These are phyloP conservation scores for Zopfia rhizophila DNA, from an alignment of 2,329 filamentous ascomycete genomes.

Conservation along the genomic window DNA sequence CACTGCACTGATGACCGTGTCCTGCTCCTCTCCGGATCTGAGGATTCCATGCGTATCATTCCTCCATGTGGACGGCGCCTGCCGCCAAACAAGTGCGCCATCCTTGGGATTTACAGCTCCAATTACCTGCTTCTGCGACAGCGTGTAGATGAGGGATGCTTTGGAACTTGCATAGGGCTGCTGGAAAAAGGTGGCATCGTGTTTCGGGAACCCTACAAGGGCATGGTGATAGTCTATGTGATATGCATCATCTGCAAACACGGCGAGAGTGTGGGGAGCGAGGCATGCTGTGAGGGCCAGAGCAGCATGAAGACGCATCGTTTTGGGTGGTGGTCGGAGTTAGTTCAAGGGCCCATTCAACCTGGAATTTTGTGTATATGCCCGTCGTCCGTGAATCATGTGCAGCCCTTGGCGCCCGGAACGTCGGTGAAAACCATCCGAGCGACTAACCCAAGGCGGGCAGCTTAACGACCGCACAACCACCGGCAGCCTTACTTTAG, in stretches of 20 bases:
- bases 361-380: too few relatives aligned
- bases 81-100: conserved; percentile 87
- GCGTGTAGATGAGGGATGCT: conserved; percentile 88
- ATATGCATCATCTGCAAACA: conserved; percentile 91
- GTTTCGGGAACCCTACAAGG: conserved; percentile 83
- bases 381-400: too few relatives aligned
- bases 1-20: conserved; percentile 78
- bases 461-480: too few relatives aligned
- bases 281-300: conserved; percentile 54
- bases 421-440: too few relatives aligned
- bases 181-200: conserved; percentile 93
- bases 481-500: too few relatives aligned
- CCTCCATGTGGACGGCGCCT: conserved; percentile 71
- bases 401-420: too few relatives aligned
- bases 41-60: conserved; percentile 63
- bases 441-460: too few relatives aligned
- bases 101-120: conserved; percentile 91
- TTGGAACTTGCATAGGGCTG: conserved; percentile 82
- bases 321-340: too few relatives aligned
- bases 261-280: conserved; percentile 67
- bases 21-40: conserved; percentile 80
- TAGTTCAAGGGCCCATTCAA: too few relatives aligned
- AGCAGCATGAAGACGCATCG: conserved; percentile 51
- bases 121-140: conserved; percentile 84
- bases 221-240: conserved; percentile 93